Base-by-base conservation (phyloP, 805 yeast genomes). In the Nakazawaea peltata region DNA sequence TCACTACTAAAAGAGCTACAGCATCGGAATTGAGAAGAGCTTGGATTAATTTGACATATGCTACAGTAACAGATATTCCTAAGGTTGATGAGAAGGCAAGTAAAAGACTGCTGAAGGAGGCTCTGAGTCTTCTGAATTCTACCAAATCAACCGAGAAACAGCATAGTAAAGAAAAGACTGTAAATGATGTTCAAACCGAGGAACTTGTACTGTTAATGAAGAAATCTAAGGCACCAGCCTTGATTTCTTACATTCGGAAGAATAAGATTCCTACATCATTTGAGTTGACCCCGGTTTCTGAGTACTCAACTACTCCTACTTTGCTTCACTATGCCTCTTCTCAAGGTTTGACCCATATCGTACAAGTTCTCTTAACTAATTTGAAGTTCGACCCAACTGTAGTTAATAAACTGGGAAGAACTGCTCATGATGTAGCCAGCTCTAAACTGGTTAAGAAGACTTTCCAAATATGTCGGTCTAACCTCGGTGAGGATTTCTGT, bases 1-100 rank as follows among this genome's bases (percentile, higher is more conserved):
- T 92, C 59, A 80, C 95, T 0, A 90, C 98, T 0, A 74, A 74
- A 37, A 69, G 96, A 44, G 94, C 97, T 1, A 88, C 95, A 0
- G 67, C 81, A 0, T 59, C 73, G 2, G 97, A 88, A 52, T 60
- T 92, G 45, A 83, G 78, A 48, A 70, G 76, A 32, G 86, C 94
- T 0, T 92, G 97, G 97, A 65, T 72, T 19, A 79, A 80, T 44
- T 61, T 92, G 39, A 65, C 87, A 0, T 75, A 79, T 44, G 57
- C 84, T 44, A 59, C 64, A 26, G 51, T 74, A 1, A 55, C 70
- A 5, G 71, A 72, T 8, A 56, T 67, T n/a, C 90, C 94, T 1
- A 60, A 66, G 43, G 56, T 64, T 3, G 60, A 66, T 30, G 48
- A 41, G 16, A 43, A 44, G 15, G 41, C 43, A 24, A 47, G 54